Evolutionary conservation across 495 filamentous ascomycete genomes (phyloP), one percentile per base, ranked within the genome.

Genomic region (Rusavskia elegans): DNA sequence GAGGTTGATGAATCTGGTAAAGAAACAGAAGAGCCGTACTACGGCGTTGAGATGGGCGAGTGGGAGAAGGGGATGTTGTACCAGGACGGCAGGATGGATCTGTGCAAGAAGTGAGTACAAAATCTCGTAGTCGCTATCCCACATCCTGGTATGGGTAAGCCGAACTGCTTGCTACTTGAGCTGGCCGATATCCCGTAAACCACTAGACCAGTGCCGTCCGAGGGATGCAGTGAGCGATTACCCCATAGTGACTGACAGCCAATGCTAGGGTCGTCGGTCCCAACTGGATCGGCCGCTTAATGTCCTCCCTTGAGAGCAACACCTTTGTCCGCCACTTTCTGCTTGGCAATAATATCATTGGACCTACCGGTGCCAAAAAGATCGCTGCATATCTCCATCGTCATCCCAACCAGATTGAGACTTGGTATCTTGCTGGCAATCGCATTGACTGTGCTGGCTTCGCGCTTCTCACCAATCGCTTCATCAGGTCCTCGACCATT

Each of bases 271-370:
- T 35, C 32, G 32, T 35, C 13, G 68, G 67, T n/a, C 69, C 68
- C 14, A 53, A 56, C 3, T 63, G 68, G 39, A 68, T 70, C 46
- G 54, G 52, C 11, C 52, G 57, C 2, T 52, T 71, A 21, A 64
- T 71, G 53, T 48, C 61, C 11, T 62, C 55, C 32, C 50, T 71
- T 49, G 55, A 55, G 17, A 53, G 52, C 1, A 71, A 69, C 44
- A 53, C 54, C 1, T 64, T 62, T 49, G 58, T 69, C 32, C 61
- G 53, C 13, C 69, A 70, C 49, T 69, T 71, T 50, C 57, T 72
- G 19, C 60, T 70, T 29, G 68, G 69, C 9, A 71, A 73, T 55
- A 70, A 70, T 49, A 65, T 69, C 56, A 66, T 71, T 36, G 66
- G 66, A 9, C 63, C 61, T 2, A 39, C 58, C n/a, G 70, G 66